These are phyloP conservation scores for Metarhizium anisopliae DNA, from an alignment of 2,329 filamentous ascomycete species.

Conservation along the genomic window DNA sequence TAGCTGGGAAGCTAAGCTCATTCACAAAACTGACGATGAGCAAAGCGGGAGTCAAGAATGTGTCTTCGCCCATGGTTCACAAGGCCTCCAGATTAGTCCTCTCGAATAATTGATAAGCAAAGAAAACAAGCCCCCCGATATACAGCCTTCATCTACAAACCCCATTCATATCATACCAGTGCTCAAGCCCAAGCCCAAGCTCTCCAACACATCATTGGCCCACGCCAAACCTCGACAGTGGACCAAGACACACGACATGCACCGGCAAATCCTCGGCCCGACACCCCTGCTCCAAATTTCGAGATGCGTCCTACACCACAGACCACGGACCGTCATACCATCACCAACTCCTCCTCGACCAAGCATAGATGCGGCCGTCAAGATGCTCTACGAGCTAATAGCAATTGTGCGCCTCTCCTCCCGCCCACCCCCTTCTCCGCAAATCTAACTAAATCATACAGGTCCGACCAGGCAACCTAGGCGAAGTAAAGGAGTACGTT, in stretches of 20 bases:
- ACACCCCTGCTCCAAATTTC: slow-evolving; percentile 15
- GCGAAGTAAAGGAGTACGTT: slow-evolving; percentile 89
- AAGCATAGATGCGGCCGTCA: slow-evolving; percentile 26
- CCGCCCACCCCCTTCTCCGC: neutral
- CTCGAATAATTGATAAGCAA: too few species aligned
- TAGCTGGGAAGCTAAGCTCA: too few species aligned
- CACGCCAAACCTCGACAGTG: neutral
- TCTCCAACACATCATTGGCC: too few species aligned
- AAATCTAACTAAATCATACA: slow-evolving; percentile 26
- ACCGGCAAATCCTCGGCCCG: slow-evolving; percentile 22
- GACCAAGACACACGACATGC: neutral
- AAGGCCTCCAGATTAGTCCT: too few species aligned
- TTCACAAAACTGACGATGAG: too few species aligned
- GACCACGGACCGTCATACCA: slow-evolving; percentile 6
- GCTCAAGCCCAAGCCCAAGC: too few species aligned
- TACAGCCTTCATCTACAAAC: too few species aligned
- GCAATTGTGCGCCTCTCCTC: slow-evolving; percentile 63
- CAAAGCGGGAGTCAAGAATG: too few species aligned
- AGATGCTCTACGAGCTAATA: slow-evolving; percentile 96
- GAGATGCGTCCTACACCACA: slow-evolving; percentile 7
- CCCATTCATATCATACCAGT: too few species aligned
- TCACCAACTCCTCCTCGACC: slow-evolving; percentile 8
- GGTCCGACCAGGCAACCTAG: slow-evolving; percentile 85
- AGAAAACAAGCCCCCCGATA: too few species aligned
- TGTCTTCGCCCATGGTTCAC: too few species aligned